Base-by-base conservation (phyloP, 1,139 yeast genomes). In the Saccharomycopsis hybrid region DNA sequence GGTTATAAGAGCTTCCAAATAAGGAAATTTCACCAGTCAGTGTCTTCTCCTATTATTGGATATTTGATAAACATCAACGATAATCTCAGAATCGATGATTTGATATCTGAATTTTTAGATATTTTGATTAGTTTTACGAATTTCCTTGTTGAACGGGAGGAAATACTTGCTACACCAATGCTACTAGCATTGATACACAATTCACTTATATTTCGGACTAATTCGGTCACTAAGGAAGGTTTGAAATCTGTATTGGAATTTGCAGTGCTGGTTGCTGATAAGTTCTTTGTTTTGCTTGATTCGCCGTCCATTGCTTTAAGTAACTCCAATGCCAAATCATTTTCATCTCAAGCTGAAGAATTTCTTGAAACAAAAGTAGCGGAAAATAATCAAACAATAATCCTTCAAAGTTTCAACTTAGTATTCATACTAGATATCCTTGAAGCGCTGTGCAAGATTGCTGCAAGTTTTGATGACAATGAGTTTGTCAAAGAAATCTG, bases 1-100 rank as follows among this genome's bases (percentile, higher is more conserved):
- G 53, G 55, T 40, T 55, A 53, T 32, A 50, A 53, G 24, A 42
- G 52, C 13, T 44, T 57, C 40, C 53, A 53, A 33, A 18, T 56
- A 28, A 43, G 32, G 13, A 44, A 54, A 30, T 44, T 27, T 18
- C 25, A n/a, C 3, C 33, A 37, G 4, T 27, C 40, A 18, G 18
- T 50, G 5, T 30, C 44, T 33, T 18, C 46, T 5, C n/a, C 31
- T 4, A 46, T 52, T n/a, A 38, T 44, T 36, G 37, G 41, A 13
- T 52, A 30, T 42, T 44, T 52, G 25, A 36, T 49, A 3, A 46
- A 46, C 24, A 36, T 40, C 8, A 42, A 44, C 27, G 41, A 41
- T 27, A 41, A 44, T 28, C 28, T 46, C 13, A 38, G 49, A 27
- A 41, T 52, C 28, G 41, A 49, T 32, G 47, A 47, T 3, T 35